Conservation (phyloP, 192 early-diverging fungal genomes). For the Backusella luteola region DNA sequence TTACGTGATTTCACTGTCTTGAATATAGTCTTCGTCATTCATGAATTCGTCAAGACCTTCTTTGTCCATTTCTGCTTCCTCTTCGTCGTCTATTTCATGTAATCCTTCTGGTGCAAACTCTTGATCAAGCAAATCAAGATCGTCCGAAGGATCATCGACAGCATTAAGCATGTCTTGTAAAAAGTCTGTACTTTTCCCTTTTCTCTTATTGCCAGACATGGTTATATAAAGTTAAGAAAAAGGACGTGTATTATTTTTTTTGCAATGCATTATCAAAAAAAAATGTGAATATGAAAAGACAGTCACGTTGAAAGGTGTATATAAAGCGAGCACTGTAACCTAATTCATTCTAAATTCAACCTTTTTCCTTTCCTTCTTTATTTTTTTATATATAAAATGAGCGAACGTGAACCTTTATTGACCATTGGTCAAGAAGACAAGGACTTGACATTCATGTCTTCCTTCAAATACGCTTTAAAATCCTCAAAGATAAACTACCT, state of each 20-base stretch:
- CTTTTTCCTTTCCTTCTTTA: background rate
- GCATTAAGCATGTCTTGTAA: conserved; percentile 1
- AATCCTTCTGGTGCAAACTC: background rate
- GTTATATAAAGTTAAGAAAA: background rate
- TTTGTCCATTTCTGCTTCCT: background rate
- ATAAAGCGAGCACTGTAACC: background rate
- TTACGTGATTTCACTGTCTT: conserved; percentile 27
- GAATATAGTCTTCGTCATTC: conserved; percentile 5
- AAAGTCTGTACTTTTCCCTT: background rate
- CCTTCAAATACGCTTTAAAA: conserved; percentile 44
- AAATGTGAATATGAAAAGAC: background rate
- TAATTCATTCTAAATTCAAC: background rate
- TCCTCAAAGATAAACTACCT: conserved; percentile 70
- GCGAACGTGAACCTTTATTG: conserved; percentile 18
- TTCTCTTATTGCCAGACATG: background rate
- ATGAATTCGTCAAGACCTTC: background rate
- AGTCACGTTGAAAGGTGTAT: background rate
- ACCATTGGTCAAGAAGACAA: background rate
- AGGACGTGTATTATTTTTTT: background rate
- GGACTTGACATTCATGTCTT: conserved; percentile 38
- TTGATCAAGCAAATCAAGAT: background rate
- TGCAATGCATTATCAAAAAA: background rate
- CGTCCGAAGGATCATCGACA: background rate
- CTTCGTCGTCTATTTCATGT: conserved; percentile 11
- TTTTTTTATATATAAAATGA: conserved; percentile 9